These are phyloP conservation scores for Colletotrichum nymphaeae DNA, from an alignment of 2,329 filamentous ascomycete genomes.

Conservation along the genomic window DNA sequence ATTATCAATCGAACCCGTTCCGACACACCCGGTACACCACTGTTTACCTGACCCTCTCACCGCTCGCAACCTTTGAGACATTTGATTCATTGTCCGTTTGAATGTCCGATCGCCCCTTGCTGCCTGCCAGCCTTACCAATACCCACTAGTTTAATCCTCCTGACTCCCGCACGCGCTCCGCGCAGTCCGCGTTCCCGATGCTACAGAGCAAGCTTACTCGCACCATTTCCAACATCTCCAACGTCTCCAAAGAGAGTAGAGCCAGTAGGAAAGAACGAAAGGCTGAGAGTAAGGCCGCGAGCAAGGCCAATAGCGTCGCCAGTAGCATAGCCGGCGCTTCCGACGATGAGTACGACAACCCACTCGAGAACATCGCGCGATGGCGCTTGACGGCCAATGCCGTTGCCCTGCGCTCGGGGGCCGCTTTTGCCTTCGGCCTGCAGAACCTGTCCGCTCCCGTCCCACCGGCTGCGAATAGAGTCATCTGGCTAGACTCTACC, in stretches of 20 bases:
- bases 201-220: constrained; percentile 17
- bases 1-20: constrained; percentile 14
- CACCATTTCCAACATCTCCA: constrained; percentile 19
- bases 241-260: constrained; percentile 10
- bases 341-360: constrained; percentile 54
- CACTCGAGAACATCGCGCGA: constrained; percentile 55
- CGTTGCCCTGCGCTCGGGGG: constrained; percentile 56
- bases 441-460: constrained; percentile 52
- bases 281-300: constrained; percentile 13
- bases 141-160: constrained; percentile 1
- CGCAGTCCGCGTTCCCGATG: constrained; percentile 24
- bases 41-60: background rate
- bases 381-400: constrained; percentile 57
- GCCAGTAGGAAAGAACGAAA: constrained; percentile 20
- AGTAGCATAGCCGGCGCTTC: constrained; percentile 38
- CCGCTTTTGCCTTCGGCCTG: constrained; percentile 55
- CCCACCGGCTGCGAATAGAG: constrained; percentile 50
- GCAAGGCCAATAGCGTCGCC: constrained; percentile 28
- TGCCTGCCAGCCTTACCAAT: constrained; percentile 5
- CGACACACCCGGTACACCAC: constrained; percentile 12
- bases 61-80: constrained; percentile 1
- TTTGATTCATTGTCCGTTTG: background rate
- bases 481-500: constrained; percentile 56
- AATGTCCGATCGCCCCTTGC: constrained; percentile 2
- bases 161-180: constrained; percentile 1